A percentile compares a stretch with the other conserved stretches of the same genome.
These are phyloP conservation scores for Hemisphaericaspora subhashii DNA, from an alignment of 1,139 yeast species.

Conservation along the genomic window DNA sequence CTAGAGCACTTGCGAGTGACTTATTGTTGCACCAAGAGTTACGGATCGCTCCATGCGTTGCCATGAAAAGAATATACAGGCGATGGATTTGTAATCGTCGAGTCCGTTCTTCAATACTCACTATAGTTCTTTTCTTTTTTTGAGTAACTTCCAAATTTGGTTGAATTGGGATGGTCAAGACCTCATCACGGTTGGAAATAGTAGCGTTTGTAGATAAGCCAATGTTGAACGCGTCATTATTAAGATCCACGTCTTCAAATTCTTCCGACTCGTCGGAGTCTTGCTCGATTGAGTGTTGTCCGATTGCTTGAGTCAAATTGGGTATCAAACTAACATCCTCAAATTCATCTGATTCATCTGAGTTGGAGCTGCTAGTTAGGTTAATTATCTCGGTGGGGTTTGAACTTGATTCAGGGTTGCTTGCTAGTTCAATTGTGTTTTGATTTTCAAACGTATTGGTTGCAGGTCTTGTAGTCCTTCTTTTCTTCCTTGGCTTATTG, in stretches of 20 bases:
- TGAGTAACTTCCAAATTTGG: conserved; percentile 11
- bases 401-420: conserved; percentile 16
- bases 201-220: not conserved
- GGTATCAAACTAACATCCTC: conserved; percentile 28
- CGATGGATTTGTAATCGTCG: conserved; percentile 47
- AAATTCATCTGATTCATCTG: conserved; percentile 30
- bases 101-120: conserved; percentile 13
- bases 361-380: not conserved
- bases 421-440: not conserved
- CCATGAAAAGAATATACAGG: conserved; percentile 54
- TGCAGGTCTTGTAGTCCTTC: conserved; percentile 5
- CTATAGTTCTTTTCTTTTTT: conserved; percentile 19
- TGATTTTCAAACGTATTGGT: not conserved
- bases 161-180: conserved; percentile 10
- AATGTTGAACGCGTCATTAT: not conserved
- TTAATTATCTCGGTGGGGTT: not conserved
- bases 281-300: conserved; percentile 1
- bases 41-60: conserved; percentile 64
- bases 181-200: conserved; percentile 4
- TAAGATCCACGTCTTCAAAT: conserved; percentile 32
- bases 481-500: conserved; percentile 6
- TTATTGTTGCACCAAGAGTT: conserved; percentile 74
- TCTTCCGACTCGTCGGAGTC: conserved; percentile 25
- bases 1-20: conserved; percentile 37
- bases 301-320: not conserved